Conservation (phyloP, 495 filamentous ascomycete genomes). For the Gamarada debralockiae region DNA sequence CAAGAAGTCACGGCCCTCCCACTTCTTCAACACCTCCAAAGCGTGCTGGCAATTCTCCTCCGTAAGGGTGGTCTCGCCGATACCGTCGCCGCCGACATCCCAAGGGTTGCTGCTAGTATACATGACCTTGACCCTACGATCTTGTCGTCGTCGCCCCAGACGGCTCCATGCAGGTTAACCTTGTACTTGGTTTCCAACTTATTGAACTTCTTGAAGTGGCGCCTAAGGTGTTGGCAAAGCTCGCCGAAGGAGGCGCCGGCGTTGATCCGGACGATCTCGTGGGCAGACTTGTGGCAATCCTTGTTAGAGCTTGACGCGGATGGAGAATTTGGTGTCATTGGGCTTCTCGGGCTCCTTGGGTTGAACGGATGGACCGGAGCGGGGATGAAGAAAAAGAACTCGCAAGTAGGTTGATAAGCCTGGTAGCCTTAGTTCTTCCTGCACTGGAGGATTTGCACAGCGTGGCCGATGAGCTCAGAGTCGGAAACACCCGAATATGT, state of each 20-base stretch:
- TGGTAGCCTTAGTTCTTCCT: too few species aligned
- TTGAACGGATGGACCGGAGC: too few species aligned
- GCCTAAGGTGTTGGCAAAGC: neutral
- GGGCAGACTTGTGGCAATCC: neutral
- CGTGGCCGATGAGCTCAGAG: too few species aligned
- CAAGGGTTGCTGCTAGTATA: neutral
- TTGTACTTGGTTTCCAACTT: neutral
- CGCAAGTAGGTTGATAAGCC: too few species aligned
- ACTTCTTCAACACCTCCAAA: neutral
- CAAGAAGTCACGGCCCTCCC: too few species aligned
- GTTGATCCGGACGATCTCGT: neutral
- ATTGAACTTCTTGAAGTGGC: neutral
- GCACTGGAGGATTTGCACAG: too few species aligned
- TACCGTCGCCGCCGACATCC: neutral
- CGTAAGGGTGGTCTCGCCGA: neutral
- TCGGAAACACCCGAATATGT: too few species aligned
- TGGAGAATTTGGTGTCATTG: neutral
- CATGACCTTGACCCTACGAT: slow-evolving; percentile 1
- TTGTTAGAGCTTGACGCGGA: neutral
- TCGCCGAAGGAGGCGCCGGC: too few species aligned
- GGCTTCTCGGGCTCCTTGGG: too few species aligned
- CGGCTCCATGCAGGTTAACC: neutral
- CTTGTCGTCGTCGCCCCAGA: slow-evolving; percentile 1
- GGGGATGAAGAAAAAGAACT: too few species aligned
- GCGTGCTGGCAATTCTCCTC: neutral